Evolutionary conservation across 306 rosid genomes (phyloP), one percentile per base, ranked within the genome.

Genomic region (Quercus dentata): DNA sequence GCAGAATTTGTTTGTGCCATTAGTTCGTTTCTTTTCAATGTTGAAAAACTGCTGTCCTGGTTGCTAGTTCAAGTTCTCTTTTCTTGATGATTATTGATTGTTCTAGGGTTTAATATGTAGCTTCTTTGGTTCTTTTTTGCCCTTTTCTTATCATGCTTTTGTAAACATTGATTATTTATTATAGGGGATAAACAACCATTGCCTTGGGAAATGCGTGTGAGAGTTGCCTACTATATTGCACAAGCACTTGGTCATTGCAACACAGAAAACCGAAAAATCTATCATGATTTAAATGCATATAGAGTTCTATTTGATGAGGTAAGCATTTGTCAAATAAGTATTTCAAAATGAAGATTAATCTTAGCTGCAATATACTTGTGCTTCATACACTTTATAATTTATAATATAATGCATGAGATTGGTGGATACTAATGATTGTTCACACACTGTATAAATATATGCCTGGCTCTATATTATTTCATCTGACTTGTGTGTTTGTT

Each of bases 151-250:
- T 74, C 72, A 58, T 77, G 80, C 27, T 33, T 83, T 71, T 77
- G 19, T 67, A 31, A 10, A 30, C 46, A 64, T 64, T 30, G 3
- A 18, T 78, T 76, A 63, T 69, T 69, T 82, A 77, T 80, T 78
- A 27, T 57, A 94, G 98, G 97, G 97, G 97, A 92, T 56, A 94
- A 92, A 80, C 92, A 91, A 78, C 98, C 98, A 46, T 80, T 94
- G 79, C 95, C 95, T 3, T 94, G 98, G 97, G 98, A 92, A 81
- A 94, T 92, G 98, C 94, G 97, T 65, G 87, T 90, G 31, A 85
- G 98, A 87, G 95, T 94, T 86, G 98, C 97, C 20, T 84, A 87
- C 82, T 85, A 88, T 80, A 94, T 92, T 56, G 97, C 97, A 18
- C 91, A 86, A 84, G 97, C 97, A 30, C 97, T 94, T 21, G 97